Base-by-base conservation (phyloP, 257 asterid species). In the Jacaranda copaia region DNA sequence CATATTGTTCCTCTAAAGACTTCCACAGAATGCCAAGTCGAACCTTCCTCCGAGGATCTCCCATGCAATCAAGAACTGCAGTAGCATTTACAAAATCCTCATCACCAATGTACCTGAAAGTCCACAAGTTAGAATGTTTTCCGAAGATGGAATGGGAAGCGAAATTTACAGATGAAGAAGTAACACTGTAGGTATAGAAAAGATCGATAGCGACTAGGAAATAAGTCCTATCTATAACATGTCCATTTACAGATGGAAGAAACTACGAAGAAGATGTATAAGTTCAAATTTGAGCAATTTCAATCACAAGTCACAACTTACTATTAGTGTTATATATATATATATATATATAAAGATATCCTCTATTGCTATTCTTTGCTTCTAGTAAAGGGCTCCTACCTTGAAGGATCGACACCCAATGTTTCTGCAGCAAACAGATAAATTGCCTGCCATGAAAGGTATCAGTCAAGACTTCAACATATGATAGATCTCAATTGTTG, bases 61-160 rank as follows among this genome's bases (percentile, higher is more conserved):
- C 99, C 38, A 94, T 94, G 94, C 89, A 94, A 79, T 94, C 97
- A 49, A 94, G 92, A 81, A 94, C 95, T 62, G 99, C 99, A 85
- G 92, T 98, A 0, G 99, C 99, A 32, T 94, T 91, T 38, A 77
- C 80, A 81, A 94, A 94, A 80, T 94, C 92, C 77, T 94, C 98
- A 3, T 88, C 94, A 0, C 98, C 96, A 13, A 98, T 94, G 85
- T 94, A 94, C 86, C 98, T 92, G 67, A 45, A 64, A 4, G 46
- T n/a, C 32, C 48, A 16, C 56, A 75, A 11, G 13, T n/a, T n/a
- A n/a, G 42, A 94, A 25, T 25, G 32, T 25, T 25, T 25, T 25
- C 32, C 32, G 86, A 77, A 94, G 99, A 83, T 4, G 3, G 35
- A 42, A 39, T 3, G 72, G 66, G 43, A 32, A 19, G 49, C 8